Percentiles rank a stretch among this genome's conserved stretches.
Conservation (phyloP, 306 rosid species). For the Quercus parvula region DNA sequence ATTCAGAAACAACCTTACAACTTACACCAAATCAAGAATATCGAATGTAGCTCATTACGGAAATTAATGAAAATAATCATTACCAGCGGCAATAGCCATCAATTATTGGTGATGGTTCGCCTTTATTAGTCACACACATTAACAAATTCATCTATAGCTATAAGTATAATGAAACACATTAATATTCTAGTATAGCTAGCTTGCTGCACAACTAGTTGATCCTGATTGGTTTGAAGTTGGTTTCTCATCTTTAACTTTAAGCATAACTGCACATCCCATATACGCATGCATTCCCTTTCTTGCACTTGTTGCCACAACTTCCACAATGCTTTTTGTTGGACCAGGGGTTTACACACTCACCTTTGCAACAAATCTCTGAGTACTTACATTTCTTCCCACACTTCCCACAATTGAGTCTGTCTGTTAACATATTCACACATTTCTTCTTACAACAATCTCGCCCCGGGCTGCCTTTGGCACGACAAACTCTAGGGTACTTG, state of each 20-base stretch:
- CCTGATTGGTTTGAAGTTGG: neutral
- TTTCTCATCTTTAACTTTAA: conserved; percentile 10
- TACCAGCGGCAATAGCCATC: neutral
- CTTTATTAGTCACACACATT: too few species aligned
- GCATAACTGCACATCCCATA: conserved; percentile 75
- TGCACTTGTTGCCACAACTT: conserved; percentile 56
- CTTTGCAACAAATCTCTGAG: conserved; percentile 54
- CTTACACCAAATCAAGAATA: neutral
- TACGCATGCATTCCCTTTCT: conserved; percentile 30
- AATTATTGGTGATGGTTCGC: neutral
- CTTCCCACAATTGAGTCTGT: conserved; percentile 52
- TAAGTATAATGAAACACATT: too few species aligned
- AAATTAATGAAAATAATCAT: too few species aligned
- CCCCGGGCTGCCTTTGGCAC: conserved; percentile 35
- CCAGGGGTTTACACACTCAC: conserved; percentile 60
- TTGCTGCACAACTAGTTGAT: neutral
- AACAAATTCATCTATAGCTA: too few species aligned
- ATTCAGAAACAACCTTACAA: neutral
- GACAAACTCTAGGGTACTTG: conserved; percentile 43
- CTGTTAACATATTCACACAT: conserved; percentile 42
- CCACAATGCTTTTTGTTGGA: conserved; percentile 54
- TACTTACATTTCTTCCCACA: conserved; percentile 66
- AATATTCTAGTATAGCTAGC: too few species aligned
- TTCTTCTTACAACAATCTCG: conserved; percentile 51
- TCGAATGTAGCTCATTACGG: neutral